Base-by-base conservation (phyloP, 345 rosid genomes). In the Hypericum androsaemum region DNA sequence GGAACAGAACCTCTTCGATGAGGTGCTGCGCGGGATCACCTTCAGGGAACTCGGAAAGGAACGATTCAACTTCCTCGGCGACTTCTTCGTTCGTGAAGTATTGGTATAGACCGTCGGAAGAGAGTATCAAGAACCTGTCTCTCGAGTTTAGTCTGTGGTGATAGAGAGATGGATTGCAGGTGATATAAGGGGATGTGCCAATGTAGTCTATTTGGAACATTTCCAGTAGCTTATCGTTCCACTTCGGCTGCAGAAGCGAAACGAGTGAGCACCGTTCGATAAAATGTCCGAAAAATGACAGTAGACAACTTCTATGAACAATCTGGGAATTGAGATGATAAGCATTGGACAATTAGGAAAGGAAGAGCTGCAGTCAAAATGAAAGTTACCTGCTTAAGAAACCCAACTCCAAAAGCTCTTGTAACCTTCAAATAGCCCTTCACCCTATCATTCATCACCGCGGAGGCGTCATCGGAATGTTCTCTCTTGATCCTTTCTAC, bases 51-150 rank as follows among this genome's bases (percentile, higher is more conserved):
- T 64, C 43, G 10, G 60, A 44, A 7, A 63, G 47, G 40, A 63
- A 68, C 2, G 41, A 41, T 17, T 55, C 65, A 5, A 68, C 61
- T 12, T 63, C 51, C 0, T 49, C 12, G 7, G 62, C 68, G 9
- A 45, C 68, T 50, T 63, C 64, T 10, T 54, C 58, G 52, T 63
- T 68, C 12, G 64, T 59, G 58, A 68, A 59, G 44, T 63, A 68
- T 7, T 68, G 73, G 42, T 68, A 68, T 11, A 68, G 48, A 17
- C 73, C 73, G 13, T 68, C 73, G 0, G 73, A 68, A 6, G 73
- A 68, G n/a, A 68, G 39, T 16, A 68, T 54, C 48, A 68, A 54
- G 47, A 63, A 68, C 16, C 60, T 49, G 57, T 68, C 68, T 48
- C 54, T 58, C 28, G 61, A 58, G 35, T 43, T 50, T 1, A 68